These are phyloP conservation scores for Barnettozyma hawaiiensis DNA, from an alignment of 1,139 yeast genomes.

Conservation along the genomic window DNA sequence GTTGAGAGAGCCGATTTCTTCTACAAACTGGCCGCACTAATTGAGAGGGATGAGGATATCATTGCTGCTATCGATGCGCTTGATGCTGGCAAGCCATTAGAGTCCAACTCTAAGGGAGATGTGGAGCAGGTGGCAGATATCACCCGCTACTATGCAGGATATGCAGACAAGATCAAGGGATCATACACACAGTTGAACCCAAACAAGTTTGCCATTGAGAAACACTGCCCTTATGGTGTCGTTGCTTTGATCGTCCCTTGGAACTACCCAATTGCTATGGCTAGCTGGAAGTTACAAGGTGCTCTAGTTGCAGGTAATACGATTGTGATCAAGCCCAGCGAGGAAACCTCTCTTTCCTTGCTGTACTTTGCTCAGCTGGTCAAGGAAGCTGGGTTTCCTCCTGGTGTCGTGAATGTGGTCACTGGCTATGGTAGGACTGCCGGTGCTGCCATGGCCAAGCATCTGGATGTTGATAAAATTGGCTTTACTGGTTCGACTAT, in stretches of 20 bases:
- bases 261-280: slow-evolving; percentile 71
- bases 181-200: slow-evolving; percentile 58
- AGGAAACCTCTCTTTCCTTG: slow-evolving; percentile 59
- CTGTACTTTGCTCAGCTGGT: slow-evolving; percentile 47
- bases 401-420: slow-evolving; percentile 57
- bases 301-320: slow-evolving; percentile 68
- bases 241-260: slow-evolving; percentile 71
- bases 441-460: slow-evolving; percentile 53
- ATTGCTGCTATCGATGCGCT: slow-evolving; percentile 56
- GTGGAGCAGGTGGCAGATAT: slow-evolving; percentile 54
- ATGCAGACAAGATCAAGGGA: slow-evolving; percentile 75
- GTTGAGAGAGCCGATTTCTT: slow-evolving; percentile 42
- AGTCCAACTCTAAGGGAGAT: slow-evolving; percentile 50
- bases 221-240: slow-evolving; percentile 53
- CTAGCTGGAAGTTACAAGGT: slow-evolving; percentile 66
- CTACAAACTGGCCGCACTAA: slow-evolving; percentile 44
- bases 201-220: slow-evolving; percentile 55
- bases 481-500: slow-evolving; percentile 59
- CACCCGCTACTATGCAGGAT: slow-evolving; percentile 73
- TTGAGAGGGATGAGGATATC: slow-evolving; percentile 44
- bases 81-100: slow-evolving; percentile 60
- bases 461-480: slow-evolving; percentile 52
- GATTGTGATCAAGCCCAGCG: slow-evolving; percentile 58
- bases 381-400: slow-evolving; percentile 56
- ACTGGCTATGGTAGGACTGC: slow-evolving; percentile 34